These are phyloP conservation scores for Pseudogymnoascus sp. DNA, from an alignment of 2,329 filamentous ascomycete species.

Conservation along the genomic window DNA sequence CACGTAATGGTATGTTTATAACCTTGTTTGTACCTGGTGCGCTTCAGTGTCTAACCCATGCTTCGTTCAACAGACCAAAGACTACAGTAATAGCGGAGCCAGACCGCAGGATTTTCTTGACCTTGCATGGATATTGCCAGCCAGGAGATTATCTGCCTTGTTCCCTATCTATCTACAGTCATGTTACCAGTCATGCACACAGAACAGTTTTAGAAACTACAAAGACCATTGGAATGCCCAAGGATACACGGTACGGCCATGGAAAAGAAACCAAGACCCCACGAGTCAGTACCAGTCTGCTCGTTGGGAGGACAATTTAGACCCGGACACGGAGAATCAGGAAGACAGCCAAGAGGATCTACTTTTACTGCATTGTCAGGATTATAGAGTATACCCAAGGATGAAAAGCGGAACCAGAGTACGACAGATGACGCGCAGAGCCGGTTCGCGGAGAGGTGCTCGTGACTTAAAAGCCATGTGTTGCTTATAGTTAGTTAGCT, in stretches of 20 bases:
- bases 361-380: slow-evolving; percentile 7
- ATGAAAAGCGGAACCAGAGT: background rate
- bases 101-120: slow-evolving; percentile 10
- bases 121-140: slow-evolving; percentile 10
- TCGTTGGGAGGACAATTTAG: slow-evolving; percentile 5
- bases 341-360: background rate
- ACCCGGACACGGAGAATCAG: background rate
- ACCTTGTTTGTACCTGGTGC: background rate
- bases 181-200: slow-evolving; percentile 25
- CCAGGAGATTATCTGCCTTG: slow-evolving; percentile 6
- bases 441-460: background rate
- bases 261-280: background rate
- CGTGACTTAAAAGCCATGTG: slow-evolving; percentile 1
- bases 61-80: slow-evolving; percentile 6
- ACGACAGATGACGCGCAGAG: background rate
- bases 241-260: slow-evolving; percentile 15
- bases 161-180: slow-evolving; percentile 15
- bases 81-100: slow-evolving; percentile 11
- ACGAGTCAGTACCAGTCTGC: slow-evolving; percentile 8
- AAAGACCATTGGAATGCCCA: slow-evolving; percentile 13
- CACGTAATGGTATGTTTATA: slow-evolving; percentile 5
- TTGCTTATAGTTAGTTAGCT: slow-evolving; percentile 3
- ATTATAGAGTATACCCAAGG: slow-evolving; percentile 9
- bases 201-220: slow-evolving; percentile 8
- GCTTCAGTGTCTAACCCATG: slow-evolving; percentile 5